Evolutionary conservation across 768 basidiomycete genomes (phyloP), one percentile per base, ranked within the genome.

Genomic region (Leccinum subgranulosum): DNA sequence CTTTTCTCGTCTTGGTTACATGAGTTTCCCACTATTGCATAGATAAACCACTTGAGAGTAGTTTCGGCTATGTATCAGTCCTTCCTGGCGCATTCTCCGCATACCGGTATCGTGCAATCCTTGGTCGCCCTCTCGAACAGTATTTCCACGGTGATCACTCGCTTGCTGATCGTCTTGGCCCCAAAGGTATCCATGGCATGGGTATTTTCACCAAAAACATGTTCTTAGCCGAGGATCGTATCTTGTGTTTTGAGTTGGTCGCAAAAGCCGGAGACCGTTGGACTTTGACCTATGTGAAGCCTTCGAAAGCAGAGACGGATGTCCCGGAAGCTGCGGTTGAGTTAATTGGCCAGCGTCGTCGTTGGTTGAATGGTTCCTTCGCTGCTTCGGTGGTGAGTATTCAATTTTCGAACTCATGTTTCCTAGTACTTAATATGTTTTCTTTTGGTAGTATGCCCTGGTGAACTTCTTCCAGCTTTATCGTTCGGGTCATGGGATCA

Each of bases 1-100:
- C 11, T 49, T 21, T 49, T 10, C 21, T 51, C n/a, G 41, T 46
- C 53, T 47, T 58, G 1, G 56, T 33, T 47, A 11, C 36, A 34
- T 49, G 2, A 21, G 29, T 49, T 59, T 66, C 41, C 70, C 62
- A 3, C 6, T 19, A 23, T 23, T 15, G 53, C 17, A 41, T 53
- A 88, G 93, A 95, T 72, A 95, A 97, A 71, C 95, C 95, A 1
- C 79, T 94, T 53, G 95, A 98, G 75, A 94, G 92, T 70, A 88
- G 90, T 61, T 98, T 98, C 65, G 95, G 95, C 29, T 98, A 97
- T 64, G 92, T 94, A 10, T 94, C 92, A 39, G 95, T 98, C 61
- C 77, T 97, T 55, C 95, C 95, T 53, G 95, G 95, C 69, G 95
- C 95, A 51, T 98, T 98, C 81, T 94, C 92, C 9, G 94, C 94